These are phyloP conservation scores for Candida boleticola DNA, from an alignment of 805 yeast species.

Conservation along the genomic window DNA sequence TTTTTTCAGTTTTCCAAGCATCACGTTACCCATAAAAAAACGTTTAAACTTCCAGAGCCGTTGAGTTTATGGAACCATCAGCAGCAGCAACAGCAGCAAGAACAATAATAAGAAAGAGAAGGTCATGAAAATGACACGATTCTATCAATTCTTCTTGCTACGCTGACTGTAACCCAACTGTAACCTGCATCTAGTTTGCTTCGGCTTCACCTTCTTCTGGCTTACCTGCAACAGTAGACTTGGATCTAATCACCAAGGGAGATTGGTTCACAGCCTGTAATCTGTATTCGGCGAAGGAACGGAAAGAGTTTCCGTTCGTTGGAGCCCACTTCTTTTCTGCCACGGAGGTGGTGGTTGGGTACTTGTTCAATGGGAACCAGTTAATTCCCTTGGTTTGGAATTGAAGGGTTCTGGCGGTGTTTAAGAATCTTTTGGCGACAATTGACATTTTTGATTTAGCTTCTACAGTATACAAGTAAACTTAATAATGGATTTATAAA, in stretches of 20 bases:
- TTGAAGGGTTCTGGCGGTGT: constrained; percentile 1
- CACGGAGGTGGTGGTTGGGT: constrained; percentile 8
- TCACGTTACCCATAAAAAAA: too few species aligned
- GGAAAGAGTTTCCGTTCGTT: constrained; percentile 36
- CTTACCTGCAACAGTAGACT: constrained; percentile 6
- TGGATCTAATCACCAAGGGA: constrained; percentile 33
- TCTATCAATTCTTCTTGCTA: too few species aligned
- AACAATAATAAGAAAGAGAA: too few species aligned
- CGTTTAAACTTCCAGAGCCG: too few species aligned
- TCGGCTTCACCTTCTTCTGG: background rate
- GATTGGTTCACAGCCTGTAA: constrained; percentile 40
- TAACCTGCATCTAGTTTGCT: background rate
- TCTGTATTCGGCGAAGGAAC: constrained; percentile 45
- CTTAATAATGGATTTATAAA: too few species aligned
- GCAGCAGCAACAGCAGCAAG: too few species aligned
- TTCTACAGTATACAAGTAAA: background rate
- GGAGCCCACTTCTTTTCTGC: constrained; percentile 34
- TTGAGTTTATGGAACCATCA: too few species aligned
- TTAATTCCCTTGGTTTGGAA: constrained; percentile 3
- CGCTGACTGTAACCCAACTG: too few species aligned
- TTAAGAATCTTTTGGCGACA: constrained; percentile 5
- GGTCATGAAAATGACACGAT: too few species aligned
- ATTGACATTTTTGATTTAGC: background rate
- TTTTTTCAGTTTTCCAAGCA: too few species aligned
- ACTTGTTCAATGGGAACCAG: constrained; percentile 5